phyloP scores from a whole-genome alignment of 345 rosid genomes.

The Clarkia xantiana region DNA sequence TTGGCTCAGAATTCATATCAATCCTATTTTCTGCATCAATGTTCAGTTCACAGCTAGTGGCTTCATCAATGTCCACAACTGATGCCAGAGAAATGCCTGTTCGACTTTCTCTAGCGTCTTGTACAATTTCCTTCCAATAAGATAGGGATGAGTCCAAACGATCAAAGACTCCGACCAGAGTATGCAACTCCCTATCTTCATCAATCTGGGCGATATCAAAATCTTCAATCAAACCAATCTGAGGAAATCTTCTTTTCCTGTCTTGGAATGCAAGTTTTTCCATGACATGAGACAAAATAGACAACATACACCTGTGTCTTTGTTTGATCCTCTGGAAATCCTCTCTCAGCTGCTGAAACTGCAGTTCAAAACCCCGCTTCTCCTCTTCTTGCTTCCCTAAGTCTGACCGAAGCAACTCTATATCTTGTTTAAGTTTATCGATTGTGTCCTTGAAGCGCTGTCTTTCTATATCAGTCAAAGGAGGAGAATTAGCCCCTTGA shows the following conservation, averaged over 20 bases:
- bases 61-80: constrained; percentile 49
- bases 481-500: constrained; percentile 24
- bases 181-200: constrained; percentile 16
- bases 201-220: constrained; percentile 25
- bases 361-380: constrained; percentile 35
- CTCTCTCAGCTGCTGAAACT: constrained; percentile 46
- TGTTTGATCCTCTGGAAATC: constrained; percentile 46
- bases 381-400: constrained; percentile 45
- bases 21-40: neutral
- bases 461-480: constrained; percentile 53
- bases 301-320: constrained; percentile 40
- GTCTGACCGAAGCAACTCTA: constrained; percentile 36
- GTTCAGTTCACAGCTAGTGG: constrained; percentile 36
- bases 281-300: constrained; percentile 35
- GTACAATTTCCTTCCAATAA: constrained; percentile 53
- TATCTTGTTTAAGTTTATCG: constrained; percentile 44
- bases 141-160: constrained; percentile 53
- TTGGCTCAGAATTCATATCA: constrained; percentile 1
- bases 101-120: constrained; percentile 20
- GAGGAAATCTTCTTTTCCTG: constrained; percentile 56
- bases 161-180: constrained; percentile 40
- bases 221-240: constrained; percentile 30
- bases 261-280: constrained; percentile 44
- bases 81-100: constrained; percentile 12
- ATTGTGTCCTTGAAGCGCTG: constrained; percentile 46